These are phyloP conservation scores for Udeniomyces megalosporus DNA, from an alignment of 768 basidiomycete genomes.

Conservation along the genomic window DNA sequence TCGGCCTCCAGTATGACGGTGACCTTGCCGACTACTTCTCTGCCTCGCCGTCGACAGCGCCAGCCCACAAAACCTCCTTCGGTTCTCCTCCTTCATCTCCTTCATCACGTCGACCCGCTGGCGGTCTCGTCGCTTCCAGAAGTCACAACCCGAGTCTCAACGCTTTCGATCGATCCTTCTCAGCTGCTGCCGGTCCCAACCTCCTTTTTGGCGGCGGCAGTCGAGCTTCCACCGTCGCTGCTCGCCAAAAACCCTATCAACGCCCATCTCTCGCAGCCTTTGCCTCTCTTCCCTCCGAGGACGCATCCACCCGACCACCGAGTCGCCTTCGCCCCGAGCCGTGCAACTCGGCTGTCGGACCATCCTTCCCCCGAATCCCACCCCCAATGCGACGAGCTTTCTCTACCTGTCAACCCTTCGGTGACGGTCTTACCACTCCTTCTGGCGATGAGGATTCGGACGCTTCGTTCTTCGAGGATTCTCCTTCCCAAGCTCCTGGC, in stretches of 20 bases:
- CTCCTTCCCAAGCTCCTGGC: not conserved
- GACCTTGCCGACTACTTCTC: not conserved
- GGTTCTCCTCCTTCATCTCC: not conserved
- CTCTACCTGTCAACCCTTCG: not conserved
- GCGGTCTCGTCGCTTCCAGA: not conserved
- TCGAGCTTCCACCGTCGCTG: not conserved
- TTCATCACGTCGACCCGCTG: not conserved
- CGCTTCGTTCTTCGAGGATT: not conserved
- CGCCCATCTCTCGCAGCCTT: not conserved
- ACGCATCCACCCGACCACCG: not conserved
- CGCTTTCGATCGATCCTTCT: slow-evolving; percentile 2
- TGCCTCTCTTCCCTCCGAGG: not conserved
- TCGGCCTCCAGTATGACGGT: not conserved
- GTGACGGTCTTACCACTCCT: no score
- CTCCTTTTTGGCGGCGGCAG: not conserved
- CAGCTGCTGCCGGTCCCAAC: not conserved
- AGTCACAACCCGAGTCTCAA: not conserved
- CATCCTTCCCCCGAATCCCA: not conserved
- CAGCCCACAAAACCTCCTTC: slow-evolving; percentile 2
- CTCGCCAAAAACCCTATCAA: not conserved
- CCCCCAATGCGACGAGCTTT: slow-evolving; percentile 4
- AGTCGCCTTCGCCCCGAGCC: not conserved
- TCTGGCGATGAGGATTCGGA: no score
- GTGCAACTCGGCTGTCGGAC: not conserved
- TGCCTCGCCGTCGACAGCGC: not conserved